Base-by-base conservation (phyloP, 441 rosid species). In the Pelargonium cotyledonis region DNA sequence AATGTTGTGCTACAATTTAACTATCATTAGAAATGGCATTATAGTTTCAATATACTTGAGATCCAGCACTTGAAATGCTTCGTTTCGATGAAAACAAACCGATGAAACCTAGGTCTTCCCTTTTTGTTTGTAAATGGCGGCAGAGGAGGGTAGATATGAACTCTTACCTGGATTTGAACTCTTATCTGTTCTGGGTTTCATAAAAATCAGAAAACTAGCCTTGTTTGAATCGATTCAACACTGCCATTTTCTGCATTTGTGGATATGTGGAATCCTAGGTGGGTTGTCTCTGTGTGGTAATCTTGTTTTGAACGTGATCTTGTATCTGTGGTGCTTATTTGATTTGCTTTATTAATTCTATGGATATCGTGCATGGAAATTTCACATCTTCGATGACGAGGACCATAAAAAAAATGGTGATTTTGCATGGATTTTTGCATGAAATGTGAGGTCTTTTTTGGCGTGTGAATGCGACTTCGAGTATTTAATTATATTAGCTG, bases 271-370 rank as follows among this genome's bases (percentile, higher is more conserved):
- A 60, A 68, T 71, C 75, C 67, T 44, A 68, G 46, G 75, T 41
- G 38, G 63, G 49, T 55, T 65, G 19, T 41, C 21, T 71, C 35
- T 47, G 51, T 38, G 55, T 43, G 38, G 21, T 35, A n/a, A 18
- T 66, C 67, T 73, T 68, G 66, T 63, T 62, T 29, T 73, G 69
- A 65, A 55, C 74, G 69, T 71, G 69, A 47, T n/a, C n/a, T n/a
- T n/a, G n/a, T n/a, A 65, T 12, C 57, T 43, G 8, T 12, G 57
- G 57, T 49, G 57, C 57, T 49, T 53, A 8, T 47, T 47, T 47
- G 53, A 47, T 10, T 47, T 47, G 53, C 53, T 47, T 11, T n/a
- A 15, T 53, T 53, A n/a, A 49, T 53, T 53, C 8, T 18, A 53
- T n/a, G 60, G 60, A 23, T 23, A 23, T 15, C 60, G 10, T 53